Evolutionary conservation across 768 basidiomycete genomes (phyloP).

Genomic region (Mycena metata): DNA sequence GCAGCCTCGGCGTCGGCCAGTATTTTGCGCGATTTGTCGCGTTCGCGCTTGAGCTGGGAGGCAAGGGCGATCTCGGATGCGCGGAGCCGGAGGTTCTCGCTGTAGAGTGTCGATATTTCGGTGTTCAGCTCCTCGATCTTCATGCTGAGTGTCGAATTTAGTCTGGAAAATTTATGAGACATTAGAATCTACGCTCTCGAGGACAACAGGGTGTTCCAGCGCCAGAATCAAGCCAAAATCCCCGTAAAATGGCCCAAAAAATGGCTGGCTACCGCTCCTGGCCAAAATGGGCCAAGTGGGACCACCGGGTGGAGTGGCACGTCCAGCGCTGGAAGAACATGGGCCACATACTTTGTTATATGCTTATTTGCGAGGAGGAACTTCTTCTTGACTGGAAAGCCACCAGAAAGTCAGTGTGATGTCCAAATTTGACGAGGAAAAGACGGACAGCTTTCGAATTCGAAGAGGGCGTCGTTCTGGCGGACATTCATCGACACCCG

Average conservation of each 20-base stretch:
- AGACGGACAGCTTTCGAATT: conserved; percentile 87
- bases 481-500: conserved; percentile 73
- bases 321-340: conserved; percentile 14
- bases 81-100: conserved; percentile 86
- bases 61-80: conserved; percentile 84
- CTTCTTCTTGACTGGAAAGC: conserved; percentile 87
- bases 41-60: conserved; percentile 84
- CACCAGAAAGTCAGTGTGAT: conserved; percentile 48
- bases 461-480: conserved; percentile 85
- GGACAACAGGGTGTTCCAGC: background rate
- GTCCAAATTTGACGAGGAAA: conserved; percentile 34
- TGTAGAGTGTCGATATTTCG: conserved; percentile 84
- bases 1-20: conserved; percentile 82
- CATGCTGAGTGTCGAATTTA: conserved; percentile 88
- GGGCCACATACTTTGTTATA: conserved; percentile 81
- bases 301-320: background rate
- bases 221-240: background rate
- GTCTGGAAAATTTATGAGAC: conserved; percentile 55
- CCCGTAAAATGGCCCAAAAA: conserved; percentile 19
- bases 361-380: conserved; percentile 92
- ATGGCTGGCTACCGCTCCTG: background rate
- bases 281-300: conserved; percentile 10
- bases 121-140: conserved; percentile 88
- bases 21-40: conserved; percentile 80
- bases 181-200: background rate